These are phyloP conservation scores for Cyclostephanos tholiformis DNA, from an alignment of 108 stramenopile genomes.

Conservation along the genomic window DNA sequence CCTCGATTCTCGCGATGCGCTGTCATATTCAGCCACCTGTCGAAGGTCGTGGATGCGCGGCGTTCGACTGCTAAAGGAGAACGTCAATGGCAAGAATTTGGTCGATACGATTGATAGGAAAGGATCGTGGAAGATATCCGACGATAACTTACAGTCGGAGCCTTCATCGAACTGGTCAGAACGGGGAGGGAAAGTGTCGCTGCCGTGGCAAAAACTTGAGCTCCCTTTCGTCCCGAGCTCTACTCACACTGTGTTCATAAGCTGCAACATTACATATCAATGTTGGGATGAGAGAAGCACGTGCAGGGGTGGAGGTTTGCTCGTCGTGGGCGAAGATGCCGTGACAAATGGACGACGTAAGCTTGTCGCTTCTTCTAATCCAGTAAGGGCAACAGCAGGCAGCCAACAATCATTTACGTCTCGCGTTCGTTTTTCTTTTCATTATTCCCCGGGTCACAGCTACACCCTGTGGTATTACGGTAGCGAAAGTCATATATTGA, in stretches of 20 bases:
- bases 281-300: slow-evolving; percentile 1
- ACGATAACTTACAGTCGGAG: background rate
- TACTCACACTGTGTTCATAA: slow-evolving; percentile 46
- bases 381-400: slow-evolving; percentile 11
- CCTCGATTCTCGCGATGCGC: slow-evolving; percentile 33
- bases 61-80: slow-evolving; percentile 34
- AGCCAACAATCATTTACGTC: background rate
- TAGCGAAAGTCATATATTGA: slow-evolving; percentile 8
- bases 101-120: slow-evolving; percentile 7
- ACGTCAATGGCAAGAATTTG: slow-evolving; percentile 5
- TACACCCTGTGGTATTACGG: slow-evolving; percentile 45
- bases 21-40: slow-evolving; percentile 40
- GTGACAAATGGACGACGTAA: slow-evolving; percentile 7
- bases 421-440: slow-evolving; percentile 28
- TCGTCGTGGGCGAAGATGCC: slow-evolving; percentile 39
- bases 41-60: slow-evolving; percentile 24
- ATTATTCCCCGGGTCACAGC: slow-evolving; percentile 29
- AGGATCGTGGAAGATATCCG: slow-evolving; percentile 23
- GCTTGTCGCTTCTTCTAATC: slow-evolving; percentile 21
- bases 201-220: slow-evolving; percentile 40
- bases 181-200: slow-evolving; percentile 8
- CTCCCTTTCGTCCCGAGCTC: slow-evolving; percentile 34
- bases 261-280: slow-evolving; percentile 33
- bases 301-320: slow-evolving; percentile 28
- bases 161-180: background rate